Conservation (phyloP, 495 filamentous ascomycete species). For the Neurospora sp. region DNA sequence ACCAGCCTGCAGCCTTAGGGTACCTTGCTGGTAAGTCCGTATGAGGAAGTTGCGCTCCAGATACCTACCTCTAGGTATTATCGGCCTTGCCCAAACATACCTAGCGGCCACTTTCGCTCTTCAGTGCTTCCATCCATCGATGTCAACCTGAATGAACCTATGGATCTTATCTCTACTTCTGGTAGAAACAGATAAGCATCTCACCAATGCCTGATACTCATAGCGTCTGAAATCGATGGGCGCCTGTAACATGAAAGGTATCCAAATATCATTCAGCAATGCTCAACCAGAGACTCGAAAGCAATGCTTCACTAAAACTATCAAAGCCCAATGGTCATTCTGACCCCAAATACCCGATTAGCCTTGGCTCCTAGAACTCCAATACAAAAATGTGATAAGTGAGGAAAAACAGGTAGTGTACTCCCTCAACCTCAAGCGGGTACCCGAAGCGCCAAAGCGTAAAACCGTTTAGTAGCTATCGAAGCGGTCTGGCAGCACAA, state of each 20-base stretch:
- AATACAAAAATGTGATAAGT: background rate
- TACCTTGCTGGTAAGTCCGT: background rate
- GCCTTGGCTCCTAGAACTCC: background rate
- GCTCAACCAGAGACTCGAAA: background rate
- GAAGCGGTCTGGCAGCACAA: constrained; percentile 79
- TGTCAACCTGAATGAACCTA: background rate
- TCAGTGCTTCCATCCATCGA: background rate
- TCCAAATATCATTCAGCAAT: background rate
- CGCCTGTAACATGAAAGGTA: background rate
- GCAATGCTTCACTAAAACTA: background rate
- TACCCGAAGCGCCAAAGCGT: background rate
- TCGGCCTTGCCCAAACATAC: background rate
- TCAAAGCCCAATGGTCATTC: background rate
- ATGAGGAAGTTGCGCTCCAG: background rate
- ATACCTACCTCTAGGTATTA: background rate
- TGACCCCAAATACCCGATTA: background rate
- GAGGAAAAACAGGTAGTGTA: background rate
- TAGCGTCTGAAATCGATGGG: background rate
- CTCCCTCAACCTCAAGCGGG: background rate
- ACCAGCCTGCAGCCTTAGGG: background rate
- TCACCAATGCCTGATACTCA: background rate
- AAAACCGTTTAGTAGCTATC: constrained; percentile 32
- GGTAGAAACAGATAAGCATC: background rate
- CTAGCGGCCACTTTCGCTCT: background rate
- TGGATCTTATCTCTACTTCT: background rate